phyloP scores from a whole-genome alignment of 2,329 filamentous ascomycete genomes.

The Colletotrichum echinochloae region DNA sequence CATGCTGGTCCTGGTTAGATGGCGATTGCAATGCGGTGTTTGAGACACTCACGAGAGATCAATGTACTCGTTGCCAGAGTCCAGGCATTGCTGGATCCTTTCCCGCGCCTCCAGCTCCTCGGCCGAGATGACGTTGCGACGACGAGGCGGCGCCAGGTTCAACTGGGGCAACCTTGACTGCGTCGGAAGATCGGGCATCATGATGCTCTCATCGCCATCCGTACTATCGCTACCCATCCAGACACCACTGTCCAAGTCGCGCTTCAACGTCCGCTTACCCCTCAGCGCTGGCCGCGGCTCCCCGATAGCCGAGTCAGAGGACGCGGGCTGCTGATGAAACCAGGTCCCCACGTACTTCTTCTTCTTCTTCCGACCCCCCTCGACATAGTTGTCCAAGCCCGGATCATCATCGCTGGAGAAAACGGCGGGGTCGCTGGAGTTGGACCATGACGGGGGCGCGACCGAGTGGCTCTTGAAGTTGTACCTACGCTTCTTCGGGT shows the following conservation, averaged over 20 bases:
- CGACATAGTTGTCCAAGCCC: constrained; percentile 72
- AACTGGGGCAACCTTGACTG: constrained; percentile 55
- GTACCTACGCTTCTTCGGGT: constrained; percentile 54
- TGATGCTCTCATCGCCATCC: constrained; percentile 57
- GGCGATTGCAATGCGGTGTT: not conserved
- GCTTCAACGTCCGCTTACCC: constrained; percentile 65
- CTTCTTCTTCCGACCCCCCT: constrained; percentile 69
- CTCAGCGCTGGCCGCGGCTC: constrained; percentile 54
- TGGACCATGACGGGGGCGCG: constrained; percentile 56
- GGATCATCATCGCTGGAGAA: constrained; percentile 81
- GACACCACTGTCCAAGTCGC: constrained; percentile 76
- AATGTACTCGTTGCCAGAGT: constrained; percentile 68
- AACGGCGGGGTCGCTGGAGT: constrained; percentile 77
- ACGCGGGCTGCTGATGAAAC: constrained; percentile 69
- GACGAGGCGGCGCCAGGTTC: constrained; percentile 46
- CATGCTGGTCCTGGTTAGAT: constrained; percentile 46
- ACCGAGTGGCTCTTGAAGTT: constrained; percentile 47
- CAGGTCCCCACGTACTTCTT: constrained; percentile 74
- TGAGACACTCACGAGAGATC: constrained; percentile 69
- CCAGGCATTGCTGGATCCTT: constrained; percentile 65
- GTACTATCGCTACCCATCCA: constrained; percentile 73
- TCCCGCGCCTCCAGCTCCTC: constrained; percentile 59
- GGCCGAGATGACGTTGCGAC: constrained; percentile 48
- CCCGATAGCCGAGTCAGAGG: constrained; percentile 61
- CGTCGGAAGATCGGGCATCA: constrained; percentile 48